These are phyloP conservation scores for Penicillium sp. DNA, from an alignment of 2,329 filamentous ascomycete genomes.

Conservation along the genomic window DNA sequence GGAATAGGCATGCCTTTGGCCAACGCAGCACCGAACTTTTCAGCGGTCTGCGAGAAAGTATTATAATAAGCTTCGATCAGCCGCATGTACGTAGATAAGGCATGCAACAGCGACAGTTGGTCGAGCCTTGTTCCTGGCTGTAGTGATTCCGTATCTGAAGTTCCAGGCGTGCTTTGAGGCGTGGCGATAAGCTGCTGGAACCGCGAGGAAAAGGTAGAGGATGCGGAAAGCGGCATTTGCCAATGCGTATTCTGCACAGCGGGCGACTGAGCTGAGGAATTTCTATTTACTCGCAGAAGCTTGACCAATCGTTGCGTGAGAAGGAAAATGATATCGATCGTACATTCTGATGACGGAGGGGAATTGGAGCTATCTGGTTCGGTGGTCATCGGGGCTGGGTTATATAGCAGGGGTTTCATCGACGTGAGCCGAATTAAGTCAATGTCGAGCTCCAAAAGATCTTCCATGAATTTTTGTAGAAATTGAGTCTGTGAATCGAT, in stretches of 20 bases:
- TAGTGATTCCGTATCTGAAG: neutral
- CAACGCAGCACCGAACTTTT: too few species aligned
- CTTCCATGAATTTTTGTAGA: neutral
- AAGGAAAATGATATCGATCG: neutral
- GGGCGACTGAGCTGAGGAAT: neutral
- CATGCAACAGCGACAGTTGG: neutral
- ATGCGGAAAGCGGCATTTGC: neutral
- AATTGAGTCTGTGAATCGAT: neutral
- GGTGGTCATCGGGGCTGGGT: neutral
- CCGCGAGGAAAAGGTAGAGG: too few species aligned
- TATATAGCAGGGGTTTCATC: neutral
- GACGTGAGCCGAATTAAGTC: neutral
- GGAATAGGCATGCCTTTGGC: too few species aligned
- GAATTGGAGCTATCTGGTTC: neutral
- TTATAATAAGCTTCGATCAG: too few species aligned
- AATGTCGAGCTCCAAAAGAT: neutral
- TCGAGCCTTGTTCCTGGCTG: constrained; percentile 1
- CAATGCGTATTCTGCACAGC: neutral
- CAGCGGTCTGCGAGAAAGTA: too few species aligned
- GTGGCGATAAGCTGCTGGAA: too few species aligned
- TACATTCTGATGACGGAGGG: neutral
- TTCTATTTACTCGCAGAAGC: neutral
- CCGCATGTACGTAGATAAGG: neutral
- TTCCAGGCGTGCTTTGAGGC: too few species aligned
- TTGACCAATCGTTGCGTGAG: neutral